Conservation (phyloP, 306 rosid genomes). For the Echinosophora koreensis region DNA sequence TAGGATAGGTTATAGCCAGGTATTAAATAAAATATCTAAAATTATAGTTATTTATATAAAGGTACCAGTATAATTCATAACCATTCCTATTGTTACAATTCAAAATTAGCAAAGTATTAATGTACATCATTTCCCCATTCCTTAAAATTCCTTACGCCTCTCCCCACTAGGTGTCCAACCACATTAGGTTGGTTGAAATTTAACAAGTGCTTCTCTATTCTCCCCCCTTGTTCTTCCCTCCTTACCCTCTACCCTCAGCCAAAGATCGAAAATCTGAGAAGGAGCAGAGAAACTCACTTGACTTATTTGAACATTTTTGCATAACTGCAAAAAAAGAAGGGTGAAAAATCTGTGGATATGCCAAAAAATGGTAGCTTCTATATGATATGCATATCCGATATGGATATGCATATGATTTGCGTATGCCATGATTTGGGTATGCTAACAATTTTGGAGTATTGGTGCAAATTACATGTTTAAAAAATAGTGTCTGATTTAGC, state of each 20-base stretch:
- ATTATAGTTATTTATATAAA: too few relatives aligned
- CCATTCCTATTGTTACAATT: not conserved
- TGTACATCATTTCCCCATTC: not conserved
- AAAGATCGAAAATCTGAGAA: too few relatives aligned
- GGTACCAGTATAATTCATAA: not conserved
- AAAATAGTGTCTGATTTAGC: slow-evolving; percentile 3
- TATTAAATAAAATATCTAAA: not conserved
- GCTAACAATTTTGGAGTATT: not conserved
- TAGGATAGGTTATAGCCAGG: not conserved
- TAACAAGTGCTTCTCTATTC: not conserved
- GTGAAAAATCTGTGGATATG: too few relatives aligned
- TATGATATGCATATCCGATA: not conserved
- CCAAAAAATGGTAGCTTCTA: not conserved
- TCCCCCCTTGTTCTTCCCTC: too few relatives aligned
- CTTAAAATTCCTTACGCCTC: not conserved
- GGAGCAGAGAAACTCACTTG: too few relatives aligned
- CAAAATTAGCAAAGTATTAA: not conserved
- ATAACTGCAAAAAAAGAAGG: too few relatives aligned
- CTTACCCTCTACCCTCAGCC: too few relatives aligned
- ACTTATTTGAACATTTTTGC: too few relatives aligned
- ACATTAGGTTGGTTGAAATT: not conserved
- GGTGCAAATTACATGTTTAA: not conserved
- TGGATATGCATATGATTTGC: not conserved
- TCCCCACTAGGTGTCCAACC: not conserved
- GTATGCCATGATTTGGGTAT: too few relatives aligned